Evolutionary conservation across 495 filamentous ascomycete genomes (phyloP), one percentile per base, ranked within the genome.

Genomic region (Penicillium verhagenii): DNA sequence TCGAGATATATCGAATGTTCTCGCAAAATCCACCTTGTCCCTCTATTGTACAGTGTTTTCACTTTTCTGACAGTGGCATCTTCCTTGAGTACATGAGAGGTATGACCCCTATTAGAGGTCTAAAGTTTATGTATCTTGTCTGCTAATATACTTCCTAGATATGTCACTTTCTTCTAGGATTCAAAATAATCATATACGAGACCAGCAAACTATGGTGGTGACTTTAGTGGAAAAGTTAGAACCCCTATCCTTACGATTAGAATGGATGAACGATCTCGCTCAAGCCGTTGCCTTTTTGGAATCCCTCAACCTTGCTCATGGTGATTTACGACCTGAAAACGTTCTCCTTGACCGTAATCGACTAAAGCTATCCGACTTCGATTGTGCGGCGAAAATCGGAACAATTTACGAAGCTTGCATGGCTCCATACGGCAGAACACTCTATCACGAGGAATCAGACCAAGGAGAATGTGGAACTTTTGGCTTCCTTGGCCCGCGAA

Each of bases 11-110:
- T 48, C 39, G 60, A 26, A 63, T 62, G 6, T 63, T 73, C 26
- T 64, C 63, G 6, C 63, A 46, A 56, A 45, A 65, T 45, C 57
- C 61, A n/a, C 62, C 66, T 8, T 72, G 69, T 50, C 68, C 61
- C n/a, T 70, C 54, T 23, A 42, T 73, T 10, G 61, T 73, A 20
- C 59, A 67, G 35, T 69, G 66, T 53, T 72, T 71, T 29, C 24
- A 56, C 44, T 64, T 54, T 39, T 44, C 61, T 8, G 57, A 69
- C 26, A 68, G 68, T 25, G 71, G 69, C 25, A 72, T 72, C 51
- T 73, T 73, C 56, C 65, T 75, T 9, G 70, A 75, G 54, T 72
- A 72, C 28, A 71, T 75, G 66, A 54, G 63, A 71, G 68, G 61
- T 69, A 29, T 49, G 47, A 43, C 20, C 49, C 46, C n/a, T 47